Evolutionary conservation across 352 stramenopile genomes (phyloP).

Genomic region (Aphanomyces stellatus): DNA sequence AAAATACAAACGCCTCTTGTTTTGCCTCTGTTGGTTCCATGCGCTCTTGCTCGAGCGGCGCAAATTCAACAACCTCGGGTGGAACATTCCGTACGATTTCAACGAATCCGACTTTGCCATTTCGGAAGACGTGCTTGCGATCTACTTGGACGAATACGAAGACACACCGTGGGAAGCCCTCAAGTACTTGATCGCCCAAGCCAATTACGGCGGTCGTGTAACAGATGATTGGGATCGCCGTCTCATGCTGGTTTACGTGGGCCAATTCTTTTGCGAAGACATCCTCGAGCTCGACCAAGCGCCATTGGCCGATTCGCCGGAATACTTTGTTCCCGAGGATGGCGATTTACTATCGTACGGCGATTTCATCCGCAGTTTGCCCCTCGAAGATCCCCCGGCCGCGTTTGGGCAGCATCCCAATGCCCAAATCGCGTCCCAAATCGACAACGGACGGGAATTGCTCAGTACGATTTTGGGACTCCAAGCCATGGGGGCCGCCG

Average conservation of each 20-base stretch:
- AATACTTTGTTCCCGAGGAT: conserved; percentile 92
- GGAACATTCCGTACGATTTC: conserved; percentile 98
- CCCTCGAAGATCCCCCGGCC: conserved; percentile 82
- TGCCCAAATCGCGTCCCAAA: conserved; percentile 91
- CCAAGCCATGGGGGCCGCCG: conserved; percentile 73
- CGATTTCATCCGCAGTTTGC: conserved; percentile 87
- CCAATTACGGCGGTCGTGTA: conserved; percentile 94
- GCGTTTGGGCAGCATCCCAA: conserved; percentile 95
- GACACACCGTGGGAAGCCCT: conserved; percentile 91
- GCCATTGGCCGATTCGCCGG: conserved; percentile 79
- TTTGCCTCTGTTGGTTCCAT: conserved; percentile 95
- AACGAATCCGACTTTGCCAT: conserved; percentile 97
- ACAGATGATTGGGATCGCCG: conserved; percentile 95
- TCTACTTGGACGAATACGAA: conserved; percentile 91
- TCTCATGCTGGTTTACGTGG: conserved; percentile 94
- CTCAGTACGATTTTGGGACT: conserved; percentile 86
- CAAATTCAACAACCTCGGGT: conserved; percentile 96
- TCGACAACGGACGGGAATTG: conserved; percentile 88
- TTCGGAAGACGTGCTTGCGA: conserved; percentile 92
- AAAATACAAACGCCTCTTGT: conserved; percentile 91
- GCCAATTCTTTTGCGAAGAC: conserved; percentile 91
- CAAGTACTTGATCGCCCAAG: conserved; percentile 93
- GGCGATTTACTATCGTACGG: conserved; percentile 83
- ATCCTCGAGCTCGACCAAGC: conserved; percentile 80
- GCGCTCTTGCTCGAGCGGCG: conserved; percentile 90